Percentiles rank a stretch among this genome's conserved stretches.
These are phyloP conservation scores for Tubosaeta sp. DNA, from an alignment of 768 basidiomycete species.

Conservation along the genomic window DNA sequence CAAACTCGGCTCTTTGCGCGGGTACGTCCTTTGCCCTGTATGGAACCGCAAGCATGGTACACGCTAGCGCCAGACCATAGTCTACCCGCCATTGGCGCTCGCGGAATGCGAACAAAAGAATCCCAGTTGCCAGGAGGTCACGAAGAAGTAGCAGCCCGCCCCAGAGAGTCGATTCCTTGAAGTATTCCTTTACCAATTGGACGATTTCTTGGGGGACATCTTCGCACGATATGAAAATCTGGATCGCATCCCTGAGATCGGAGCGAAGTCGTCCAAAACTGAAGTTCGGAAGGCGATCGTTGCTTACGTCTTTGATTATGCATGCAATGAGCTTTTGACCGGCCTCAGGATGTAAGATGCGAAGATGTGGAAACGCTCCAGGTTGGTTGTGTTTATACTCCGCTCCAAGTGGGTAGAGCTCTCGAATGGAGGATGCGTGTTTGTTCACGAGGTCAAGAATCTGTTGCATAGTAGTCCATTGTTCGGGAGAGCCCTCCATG, in stretches of 20 bases:
- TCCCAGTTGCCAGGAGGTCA: conserved; percentile 20
- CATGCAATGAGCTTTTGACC: conserved; percentile 2
- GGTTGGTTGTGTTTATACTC: neutral
- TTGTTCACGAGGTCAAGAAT: conserved; percentile 29
- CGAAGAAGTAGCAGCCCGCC: conserved; percentile 18
- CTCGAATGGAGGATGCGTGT: conserved; percentile 1
- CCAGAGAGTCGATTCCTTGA: conserved; percentile 3
- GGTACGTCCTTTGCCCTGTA: conserved; percentile 28
- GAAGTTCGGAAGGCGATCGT: conserved; percentile 6
- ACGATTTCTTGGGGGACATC: neutral
- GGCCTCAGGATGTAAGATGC: conserved; percentile 6
- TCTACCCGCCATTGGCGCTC: conserved; percentile 27
- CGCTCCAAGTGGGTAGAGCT: conserved; percentile 2
- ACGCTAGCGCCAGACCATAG: conserved; percentile 12
- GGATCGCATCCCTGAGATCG: neutral
- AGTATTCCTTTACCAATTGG: neutral
- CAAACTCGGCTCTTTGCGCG: conserved; percentile 22
- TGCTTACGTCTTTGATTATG: conserved; percentile 3
- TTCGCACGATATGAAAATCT: conserved; percentile 8
- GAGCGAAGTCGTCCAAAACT: conserved; percentile 1
- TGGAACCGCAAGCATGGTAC: conserved; percentile 24
- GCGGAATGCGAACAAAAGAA: conserved; percentile 17
- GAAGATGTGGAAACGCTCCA: conserved; percentile 8
- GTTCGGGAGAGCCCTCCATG: conserved; percentile 37
- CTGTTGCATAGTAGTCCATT: conserved; percentile 40